These are phyloP conservation scores for Cercophora newfieldiana DNA, from an alignment of 495 filamentous ascomycete species.

Conservation along the genomic window DNA sequence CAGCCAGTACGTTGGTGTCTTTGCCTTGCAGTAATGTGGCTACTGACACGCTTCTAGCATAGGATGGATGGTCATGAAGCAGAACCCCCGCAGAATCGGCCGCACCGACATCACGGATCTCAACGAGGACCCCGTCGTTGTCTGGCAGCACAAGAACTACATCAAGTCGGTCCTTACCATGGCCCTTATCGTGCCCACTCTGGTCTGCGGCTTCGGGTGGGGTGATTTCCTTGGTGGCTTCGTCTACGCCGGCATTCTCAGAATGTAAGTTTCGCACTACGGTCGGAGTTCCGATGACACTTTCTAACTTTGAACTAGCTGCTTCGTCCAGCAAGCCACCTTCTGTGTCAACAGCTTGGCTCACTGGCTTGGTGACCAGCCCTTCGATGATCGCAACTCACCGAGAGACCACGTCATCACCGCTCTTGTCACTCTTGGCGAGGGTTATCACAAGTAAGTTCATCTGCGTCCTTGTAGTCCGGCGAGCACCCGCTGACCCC, in stretches of 20 bases:
- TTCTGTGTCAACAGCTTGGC: conserved; percentile 99
- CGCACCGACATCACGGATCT: conserved; percentile 96
- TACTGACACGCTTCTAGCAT: too few relatives aligned
- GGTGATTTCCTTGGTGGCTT: conserved; percentile 88
- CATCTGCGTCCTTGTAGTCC: too few relatives aligned
- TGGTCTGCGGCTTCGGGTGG: conserved; percentile 86
- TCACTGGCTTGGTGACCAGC: conserved; percentile 98
- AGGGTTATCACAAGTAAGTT: conserved; percentile 85
- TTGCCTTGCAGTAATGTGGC: too few relatives aligned
- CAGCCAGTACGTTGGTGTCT: too few relatives aligned
- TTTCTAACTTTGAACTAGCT: conserved; percentile 40
- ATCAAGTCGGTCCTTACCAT: conserved; percentile 85
- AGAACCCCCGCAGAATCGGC: conserved; percentile 90
- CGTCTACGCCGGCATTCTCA: conserved; percentile 91
- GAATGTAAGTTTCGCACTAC: conserved; percentile 50
- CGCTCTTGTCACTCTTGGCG: conserved; percentile 90
- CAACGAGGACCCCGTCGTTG: conserved; percentile 91
- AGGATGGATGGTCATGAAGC: conserved; percentile 91
- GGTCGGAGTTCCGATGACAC: neutral
- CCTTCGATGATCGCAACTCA: conserved; percentile 98
- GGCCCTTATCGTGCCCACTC: conserved; percentile 79
- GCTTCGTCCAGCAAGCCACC: conserved; percentile 98
- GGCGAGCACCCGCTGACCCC: neutral
- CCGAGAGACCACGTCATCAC: conserved; percentile 96
- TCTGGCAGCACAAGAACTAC: conserved; percentile 94